Evolutionary conservation across 495 filamentous ascomycete species (phyloP).

Genomic region (Hypoxylon lienhwacheense): DNA sequence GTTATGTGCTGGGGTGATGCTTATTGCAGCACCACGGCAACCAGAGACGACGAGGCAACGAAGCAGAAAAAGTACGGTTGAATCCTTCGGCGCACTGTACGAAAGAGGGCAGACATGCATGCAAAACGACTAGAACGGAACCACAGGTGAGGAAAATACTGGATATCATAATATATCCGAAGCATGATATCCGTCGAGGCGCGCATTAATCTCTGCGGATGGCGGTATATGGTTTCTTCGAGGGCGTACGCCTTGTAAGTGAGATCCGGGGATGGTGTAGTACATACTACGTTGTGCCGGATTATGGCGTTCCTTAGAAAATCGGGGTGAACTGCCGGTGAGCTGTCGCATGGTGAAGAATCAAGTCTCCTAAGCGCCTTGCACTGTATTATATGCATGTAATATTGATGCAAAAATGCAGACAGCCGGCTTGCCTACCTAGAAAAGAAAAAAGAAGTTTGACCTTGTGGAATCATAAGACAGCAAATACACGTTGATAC

Average conservation of each 20-base stretch:
- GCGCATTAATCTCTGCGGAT: constrained; percentile 15
- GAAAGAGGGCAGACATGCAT: background rate
- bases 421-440: no score
- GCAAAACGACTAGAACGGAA: constrained; percentile 7
- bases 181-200: constrained; percentile 7
- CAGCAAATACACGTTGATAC: constrained; percentile 30
- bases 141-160: background rate
- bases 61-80: constrained; percentile 11
- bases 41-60: constrained; percentile 8
- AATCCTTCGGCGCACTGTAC: constrained; percentile 27
- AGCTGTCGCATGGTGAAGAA: constrained; percentile 14
- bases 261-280: constrained; percentile 19
- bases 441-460: no score
- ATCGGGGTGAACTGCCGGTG: constrained; percentile 24
- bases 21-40: constrained; percentile 28
- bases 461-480: constrained; percentile 20
- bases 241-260: background rate
- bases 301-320: constrained; percentile 10
- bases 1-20: constrained; percentile 28
- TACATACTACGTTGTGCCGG: background rate
- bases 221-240: constrained; percentile 10
- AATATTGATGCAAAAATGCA: background rate
- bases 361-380: constrained; percentile 10
- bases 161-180: constrained; percentile 18
- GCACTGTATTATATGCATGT: background rate